Conservation (phyloP, 2,329 filamentous ascomycete species). For the Dothistroma septosporum region DNA sequence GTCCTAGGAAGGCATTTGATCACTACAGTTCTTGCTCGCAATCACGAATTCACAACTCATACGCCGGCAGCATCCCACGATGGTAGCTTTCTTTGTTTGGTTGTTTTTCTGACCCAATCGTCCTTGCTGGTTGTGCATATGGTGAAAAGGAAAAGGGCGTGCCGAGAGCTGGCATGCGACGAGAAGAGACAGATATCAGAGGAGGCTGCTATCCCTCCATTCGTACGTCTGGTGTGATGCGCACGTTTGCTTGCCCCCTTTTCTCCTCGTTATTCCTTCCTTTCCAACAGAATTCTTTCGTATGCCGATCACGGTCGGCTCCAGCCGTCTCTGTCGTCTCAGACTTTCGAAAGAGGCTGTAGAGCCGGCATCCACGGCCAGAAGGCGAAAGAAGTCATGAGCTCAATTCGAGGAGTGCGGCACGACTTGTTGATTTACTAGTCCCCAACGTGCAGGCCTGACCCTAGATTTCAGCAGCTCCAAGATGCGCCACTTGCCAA, state of each 20-base stretch:
- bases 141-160: neutral
- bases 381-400: too few relatives aligned
- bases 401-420: too few relatives aligned
- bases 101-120: neutral
- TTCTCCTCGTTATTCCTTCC: neutral
- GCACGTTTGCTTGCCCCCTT: neutral
- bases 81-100: neutral
- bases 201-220: neutral
- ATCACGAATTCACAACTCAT: neutral
- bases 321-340: too few relatives aligned
- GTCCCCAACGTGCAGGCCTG: too few relatives aligned
- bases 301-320: neutral
- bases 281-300: neutral
- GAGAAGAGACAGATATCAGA: neutral
- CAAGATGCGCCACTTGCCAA: too few relatives aligned
- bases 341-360: too few relatives aligned
- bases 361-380: too few relatives aligned
- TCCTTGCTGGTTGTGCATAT: neutral
- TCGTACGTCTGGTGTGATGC: neutral
- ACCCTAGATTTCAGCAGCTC: too few relatives aligned
- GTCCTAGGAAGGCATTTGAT: neutral
- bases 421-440: too few relatives aligned
- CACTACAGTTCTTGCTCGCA: neutral
- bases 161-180: neutral
- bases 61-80: neutral